Percentiles rank a stretch among this genome's conserved stretches.
These are phyloP conservation scores for Coemansia sp. DNA, from an alignment of 192 early-diverging fungal genomes.

Conservation along the genomic window DNA sequence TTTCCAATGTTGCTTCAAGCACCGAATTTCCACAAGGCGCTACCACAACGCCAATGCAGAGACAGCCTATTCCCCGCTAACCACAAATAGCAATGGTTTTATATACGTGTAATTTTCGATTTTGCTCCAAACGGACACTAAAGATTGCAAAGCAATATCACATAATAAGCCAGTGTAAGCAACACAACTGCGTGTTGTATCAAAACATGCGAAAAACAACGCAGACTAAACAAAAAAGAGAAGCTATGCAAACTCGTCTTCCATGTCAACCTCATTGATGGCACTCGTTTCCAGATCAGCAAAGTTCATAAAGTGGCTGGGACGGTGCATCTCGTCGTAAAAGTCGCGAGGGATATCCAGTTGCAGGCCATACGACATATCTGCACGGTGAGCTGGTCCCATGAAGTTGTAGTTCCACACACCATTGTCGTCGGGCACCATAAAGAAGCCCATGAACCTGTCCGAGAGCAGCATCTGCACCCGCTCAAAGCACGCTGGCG, in stretches of 20 bases:
- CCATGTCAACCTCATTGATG: slow-evolving; percentile 39
- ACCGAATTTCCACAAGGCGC: slow-evolving; percentile 27
- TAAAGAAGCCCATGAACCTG: slow-evolving; percentile 96
- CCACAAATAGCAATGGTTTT: background rate
- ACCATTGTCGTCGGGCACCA: slow-evolving; percentile 91
- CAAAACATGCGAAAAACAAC: slow-evolving; percentile 3
- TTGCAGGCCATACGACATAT: slow-evolving; percentile 89
- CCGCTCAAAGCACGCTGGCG: slow-evolving; percentile 88
- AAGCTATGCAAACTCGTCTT: slow-evolving; percentile 52
- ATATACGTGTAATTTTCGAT: background rate
- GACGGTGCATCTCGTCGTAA: slow-evolving; percentile 94
- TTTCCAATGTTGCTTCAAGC: slow-evolving; percentile 31
- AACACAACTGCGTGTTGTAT: too few relatives aligned
- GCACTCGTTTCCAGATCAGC: slow-evolving; percentile 60
- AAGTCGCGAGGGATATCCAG: slow-evolving; percentile 95
- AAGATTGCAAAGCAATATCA: too few relatives aligned
- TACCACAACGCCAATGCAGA: slow-evolving; percentile 42
- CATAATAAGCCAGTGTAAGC: too few relatives aligned
- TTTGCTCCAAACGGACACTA: too few relatives aligned
- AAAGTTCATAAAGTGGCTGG: slow-evolving; percentile 95
- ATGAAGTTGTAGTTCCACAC: slow-evolving; percentile 99
- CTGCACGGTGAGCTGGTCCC: slow-evolving; percentile 87
- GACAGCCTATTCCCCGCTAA: background rate
- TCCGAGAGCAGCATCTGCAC: slow-evolving; percentile 97
- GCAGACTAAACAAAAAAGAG: background rate